Conservation (phyloP, 1,139 yeast genomes). For the Lodderomyces jiufengensis region DNA sequence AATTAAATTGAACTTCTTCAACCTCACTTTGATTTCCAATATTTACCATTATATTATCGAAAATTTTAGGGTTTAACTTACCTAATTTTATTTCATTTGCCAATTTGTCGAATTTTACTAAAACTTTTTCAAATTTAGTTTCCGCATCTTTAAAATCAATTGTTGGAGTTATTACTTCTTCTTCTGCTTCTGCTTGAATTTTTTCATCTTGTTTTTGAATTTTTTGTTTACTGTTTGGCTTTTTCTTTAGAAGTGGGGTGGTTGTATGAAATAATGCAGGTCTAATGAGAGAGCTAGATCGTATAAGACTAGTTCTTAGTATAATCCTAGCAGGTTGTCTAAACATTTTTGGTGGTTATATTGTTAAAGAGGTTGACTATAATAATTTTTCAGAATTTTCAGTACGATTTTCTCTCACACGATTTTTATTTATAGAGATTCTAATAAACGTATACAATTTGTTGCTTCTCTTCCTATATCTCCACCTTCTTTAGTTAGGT, state of each 20-base stretch:
- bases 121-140: constrained; percentile 42
- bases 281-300: no score
- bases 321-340: no score
- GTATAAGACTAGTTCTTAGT: no score
- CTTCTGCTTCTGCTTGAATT: constrained; percentile 11
- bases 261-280: no score
- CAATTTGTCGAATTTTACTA: constrained; percentile 52
- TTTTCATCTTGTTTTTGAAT: constrained; percentile 16
- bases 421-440: constrained; percentile 1
- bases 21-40: constrained; percentile 29
- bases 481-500: constrained; percentile 67
- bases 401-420: constrained; percentile 1
- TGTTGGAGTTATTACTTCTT: constrained; percentile 17
- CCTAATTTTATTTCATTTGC: constrained; percentile 66
- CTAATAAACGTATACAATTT: constrained; percentile 18
- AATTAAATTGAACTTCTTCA: constrained; percentile 46
- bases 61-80: constrained; percentile 60
- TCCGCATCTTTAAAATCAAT: constrained; percentile 43
- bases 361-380: no score
- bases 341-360: no score
- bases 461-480: constrained; percentile 64
- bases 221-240: constrained; percentile 16
- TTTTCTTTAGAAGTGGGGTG: constrained; percentile 8
- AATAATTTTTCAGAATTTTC: not conserved
- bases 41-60: constrained; percentile 57